Percentiles rank a stretch among this genome's conserved stretches.
These are phyloP conservation scores for Theobroma cacao DNA, from an alignment of 345 rosid species.

Conservation along the genomic window DNA sequence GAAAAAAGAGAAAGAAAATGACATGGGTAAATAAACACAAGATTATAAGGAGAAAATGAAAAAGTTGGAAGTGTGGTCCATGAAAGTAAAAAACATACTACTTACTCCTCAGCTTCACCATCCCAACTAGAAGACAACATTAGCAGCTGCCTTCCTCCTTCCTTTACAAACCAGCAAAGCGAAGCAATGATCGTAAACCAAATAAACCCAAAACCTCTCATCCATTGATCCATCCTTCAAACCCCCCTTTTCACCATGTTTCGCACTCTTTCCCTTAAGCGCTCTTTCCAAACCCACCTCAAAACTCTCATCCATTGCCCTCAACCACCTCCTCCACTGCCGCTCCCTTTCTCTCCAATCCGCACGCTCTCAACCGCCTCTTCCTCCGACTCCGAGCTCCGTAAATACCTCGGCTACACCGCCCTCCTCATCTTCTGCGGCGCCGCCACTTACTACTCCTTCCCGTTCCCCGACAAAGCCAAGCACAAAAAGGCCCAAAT, in stretches of 20 bases:
- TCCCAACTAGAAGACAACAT: not conserved
- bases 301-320: constrained; percentile 20
- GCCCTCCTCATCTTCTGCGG: constrained; percentile 81
- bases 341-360: constrained; percentile 16
- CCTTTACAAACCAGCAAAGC: not conserved
- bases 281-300: constrained; percentile 35
- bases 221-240: not conserved
- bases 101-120: not conserved
- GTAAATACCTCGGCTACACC: constrained; percentile 78
- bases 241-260: constrained; percentile 32
- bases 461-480: constrained; percentile 71
- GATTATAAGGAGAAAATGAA: too few species aligned
- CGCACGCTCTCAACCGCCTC: constrained; percentile 47
- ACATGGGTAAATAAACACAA: too few species aligned
- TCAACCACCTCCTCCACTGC: constrained; percentile 21
- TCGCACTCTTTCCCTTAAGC: constrained; percentile 47
- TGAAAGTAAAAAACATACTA: not conserved
- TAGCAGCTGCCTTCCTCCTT: not conserved
- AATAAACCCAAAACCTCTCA: not conserved
- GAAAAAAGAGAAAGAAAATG: too few species aligned
- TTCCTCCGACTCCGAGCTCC: constrained; percentile 62
- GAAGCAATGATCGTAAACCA: not conserved
- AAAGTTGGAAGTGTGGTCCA: not conserved
- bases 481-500: constrained; percentile 89
- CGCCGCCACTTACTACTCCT: constrained; percentile 85